Conservation (phyloP, 2,329 filamentous ascomycete genomes). For the Pseudogymnoascus sp. region DNA sequence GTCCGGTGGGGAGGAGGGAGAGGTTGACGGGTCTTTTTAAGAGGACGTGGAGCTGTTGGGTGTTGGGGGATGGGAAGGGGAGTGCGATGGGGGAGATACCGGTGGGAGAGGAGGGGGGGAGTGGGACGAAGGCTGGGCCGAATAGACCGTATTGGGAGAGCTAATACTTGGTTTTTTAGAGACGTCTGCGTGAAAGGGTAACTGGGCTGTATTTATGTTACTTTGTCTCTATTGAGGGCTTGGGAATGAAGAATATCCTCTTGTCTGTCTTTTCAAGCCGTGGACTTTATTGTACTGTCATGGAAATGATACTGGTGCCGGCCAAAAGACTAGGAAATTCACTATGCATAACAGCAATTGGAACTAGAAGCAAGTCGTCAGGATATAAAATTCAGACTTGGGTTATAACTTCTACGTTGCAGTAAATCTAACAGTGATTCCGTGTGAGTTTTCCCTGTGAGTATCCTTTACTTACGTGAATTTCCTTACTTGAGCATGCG, state of each 20-base stretch:
- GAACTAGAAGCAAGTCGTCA: neutral
- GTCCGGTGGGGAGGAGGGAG: neutral
- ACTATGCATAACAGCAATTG: neutral
- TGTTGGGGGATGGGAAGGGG: neutral
- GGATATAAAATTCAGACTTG: neutral
- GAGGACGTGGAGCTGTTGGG: neutral
- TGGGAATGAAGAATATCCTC: neutral
- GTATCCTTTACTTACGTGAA: neutral
- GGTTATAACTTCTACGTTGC: neutral
- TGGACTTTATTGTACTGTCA: neutral
- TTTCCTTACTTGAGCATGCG: too few species aligned
- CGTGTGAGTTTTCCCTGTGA: neutral
- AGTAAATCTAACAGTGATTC: neutral
- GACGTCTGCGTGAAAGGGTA: neutral
- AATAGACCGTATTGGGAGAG: neutral
- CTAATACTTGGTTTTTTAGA: neutral
- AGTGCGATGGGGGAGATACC: neutral
- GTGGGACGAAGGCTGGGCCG: neutral
- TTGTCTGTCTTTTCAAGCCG: neutral
- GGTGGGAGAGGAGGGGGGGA: neutral
- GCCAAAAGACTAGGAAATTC: neutral
- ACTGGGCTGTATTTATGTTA: neutral
- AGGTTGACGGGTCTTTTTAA: neutral
- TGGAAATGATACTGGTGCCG: neutral
- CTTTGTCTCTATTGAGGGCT: neutral